Base-by-base conservation (phyloP, 352 stramenopile genomes). In the Blastocystis sp. region DNA sequence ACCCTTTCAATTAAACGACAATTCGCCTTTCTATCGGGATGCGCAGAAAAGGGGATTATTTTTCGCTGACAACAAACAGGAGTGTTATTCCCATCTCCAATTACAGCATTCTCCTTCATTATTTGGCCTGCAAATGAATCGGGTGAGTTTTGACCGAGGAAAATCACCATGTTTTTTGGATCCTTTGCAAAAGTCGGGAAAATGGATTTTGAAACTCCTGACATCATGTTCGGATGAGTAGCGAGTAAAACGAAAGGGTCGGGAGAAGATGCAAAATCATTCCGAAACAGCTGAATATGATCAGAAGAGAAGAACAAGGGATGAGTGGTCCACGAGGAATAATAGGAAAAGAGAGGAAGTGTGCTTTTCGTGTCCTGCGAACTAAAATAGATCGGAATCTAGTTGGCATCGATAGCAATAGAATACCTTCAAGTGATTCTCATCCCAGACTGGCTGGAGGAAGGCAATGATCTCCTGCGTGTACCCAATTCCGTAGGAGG, bases 41-140 rank as follows among this genome's bases (percentile, higher is more conserved):
- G 70, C 7, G 70, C 43, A 18, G 70, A 81, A 65, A 81, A 81
- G 8, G 70, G 70, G 5, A 81, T 64, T 9, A 81, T 45, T 66
- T 47, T 34, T 0, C 70, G 70, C 13, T 63, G 24, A 9, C 70
- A 81, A 5, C 63, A 24, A 63, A 81, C 50, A 8, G 50, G 50
- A 5, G 45, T 43, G 41, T 81, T 65, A 24, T 50, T 54, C 3
- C 70, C 70, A 47, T 81, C 70, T 11, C 13, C 13, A 24, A 26
- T 8, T 30, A 39, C 26, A 9, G 59, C 59, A 30, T 16, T 16
- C 11, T 26, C n/a, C 26, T 81, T 81, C 54, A 81, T 47, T 16
- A 81, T 81, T 53, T 81, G 70, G 1, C 70, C 70, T 0, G 50
- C 24, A 53, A 81, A 64, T 20, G 70, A 47, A 47, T 81, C 70